Conservation (phyloP, 768 basidiomycete genomes). For the Rhodocollybia butyracea region DNA sequence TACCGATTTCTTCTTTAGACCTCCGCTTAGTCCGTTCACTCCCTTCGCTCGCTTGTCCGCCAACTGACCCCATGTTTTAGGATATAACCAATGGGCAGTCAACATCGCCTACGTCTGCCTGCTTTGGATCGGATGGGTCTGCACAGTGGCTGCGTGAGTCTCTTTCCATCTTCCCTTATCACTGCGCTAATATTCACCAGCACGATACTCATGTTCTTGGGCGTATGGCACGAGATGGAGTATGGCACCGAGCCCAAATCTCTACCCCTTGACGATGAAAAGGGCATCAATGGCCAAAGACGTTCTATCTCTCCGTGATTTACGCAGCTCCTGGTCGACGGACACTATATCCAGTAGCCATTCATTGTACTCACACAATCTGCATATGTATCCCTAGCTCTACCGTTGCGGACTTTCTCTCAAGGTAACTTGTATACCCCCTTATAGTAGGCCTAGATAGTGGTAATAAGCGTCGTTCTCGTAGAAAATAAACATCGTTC, state of each 20-base stretch:
- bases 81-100: slow-evolving; percentile 23
- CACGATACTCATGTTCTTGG: slow-evolving; percentile 14
- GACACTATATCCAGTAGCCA: not conserved
- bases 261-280: not conserved
- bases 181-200: not conserved
- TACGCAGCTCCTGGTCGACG: not conserved
- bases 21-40: slow-evolving; percentile 23
- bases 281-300: too few species aligned
- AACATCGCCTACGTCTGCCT: slow-evolving; percentile 32
- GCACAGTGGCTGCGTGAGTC: slow-evolving; percentile 24
- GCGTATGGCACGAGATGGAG: slow-evolving; percentile 9
- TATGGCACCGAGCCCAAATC: slow-evolving; percentile 10
- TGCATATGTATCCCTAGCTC: too few species aligned
- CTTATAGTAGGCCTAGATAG: too few species aligned
- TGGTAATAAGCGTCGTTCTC: too few species aligned
- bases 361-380: too few species aligned
- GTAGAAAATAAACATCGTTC: too few species aligned
- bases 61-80: slow-evolving; percentile 10
- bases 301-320: not conserved
- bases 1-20: slow-evolving; percentile 19
- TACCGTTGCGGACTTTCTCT: too few species aligned
- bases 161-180: not conserved
- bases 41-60: not conserved
- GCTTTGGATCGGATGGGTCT: slow-evolving; percentile 27
- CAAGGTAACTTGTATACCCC: too few species aligned